Evolutionary conservation across 805 yeast genomes (phyloP), one percentile per base, ranked within the genome.

Genomic region (Metschnikowia peoriensis): DNA sequence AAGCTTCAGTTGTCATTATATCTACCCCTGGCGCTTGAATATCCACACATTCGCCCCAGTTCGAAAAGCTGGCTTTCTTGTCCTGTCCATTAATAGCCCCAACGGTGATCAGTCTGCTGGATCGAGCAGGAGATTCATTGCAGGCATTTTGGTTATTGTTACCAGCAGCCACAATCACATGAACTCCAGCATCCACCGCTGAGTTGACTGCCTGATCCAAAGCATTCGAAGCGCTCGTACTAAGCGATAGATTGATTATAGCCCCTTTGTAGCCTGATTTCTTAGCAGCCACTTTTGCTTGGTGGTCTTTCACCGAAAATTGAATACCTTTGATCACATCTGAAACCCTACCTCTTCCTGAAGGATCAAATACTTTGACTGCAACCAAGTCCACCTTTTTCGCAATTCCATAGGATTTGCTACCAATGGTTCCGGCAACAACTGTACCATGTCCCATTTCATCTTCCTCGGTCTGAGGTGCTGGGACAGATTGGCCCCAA

Each of bases 391-490:
- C 77, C 11, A 91, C 94, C 49, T 81, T 76, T 70, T 90, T 89
- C 52, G 96, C 92, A 50, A 89, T 88, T 73, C 97, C 97, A 59
- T 85, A 89, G 50, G 82, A 74, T 54, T 76, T 76, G 22, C 94
- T 87, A 47, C 85, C 96, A 62, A 91, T 88, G 38, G 94, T 89
- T 72, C 97, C 97, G 15, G 97, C 96, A 75, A 96, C 89, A 66
- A 91, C 97, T 41, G 96, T 89, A 64, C 97, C 97, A 72, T 91
- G 97, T 47, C 97, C 97, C 64, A 88, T 87, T 50, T 89, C 93
- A 67, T 91, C 97, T 43, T 76, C 63, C 60, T 85, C 89, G 51
- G 62, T 84, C 86, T 47, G 69, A 61, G 58, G 94, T 96, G 58
- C 88, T 77, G 50, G 54, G 41, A 50, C 41, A 5, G 94, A 88